Base-by-base conservation (phyloP, 176 grass and related monocot species). In the Tuctoria greenei region DNA sequence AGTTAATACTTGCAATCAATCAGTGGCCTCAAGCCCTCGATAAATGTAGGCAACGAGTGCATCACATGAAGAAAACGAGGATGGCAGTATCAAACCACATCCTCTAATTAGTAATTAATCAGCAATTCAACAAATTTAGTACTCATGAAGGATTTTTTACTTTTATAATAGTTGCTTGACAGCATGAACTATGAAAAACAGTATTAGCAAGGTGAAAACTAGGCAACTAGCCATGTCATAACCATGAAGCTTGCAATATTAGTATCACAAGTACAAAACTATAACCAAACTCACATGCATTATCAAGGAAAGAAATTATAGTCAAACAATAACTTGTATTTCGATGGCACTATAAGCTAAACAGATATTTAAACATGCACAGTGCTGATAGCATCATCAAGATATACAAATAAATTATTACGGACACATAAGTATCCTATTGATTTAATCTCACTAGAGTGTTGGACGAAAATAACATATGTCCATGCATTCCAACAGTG, bases 391-490 rank as follows among this genome's bases (percentile, higher is more conserved):
- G 27, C 13, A 15, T 61, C 27, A 34, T 31, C 12, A 61, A 61
- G 58, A 62, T 17, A 44, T 45, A 54, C 13, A 23, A 10, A 61
- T 1, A 44, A 25, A 44, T 20, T n/a, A 36, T 41, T 20, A 54
- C 5, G 20, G 20, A 21, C 4, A 42, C 27, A 56, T 18, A 69
- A 75, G 18, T 45, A 55, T 65, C 46, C 50, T 64, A 31, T 42
- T 77, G 73, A 23, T 66, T 76, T 18, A 66, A 58, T 26, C 18
- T 82, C 28, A 72, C 9, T 72, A 31, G 16, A 35, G 38, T 8
- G 1, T 45, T 67, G 50, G 52, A 79, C 58, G 20, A 4, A 79
- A 59, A 21, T 21, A 16, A 0, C 49, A 65, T 72, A 47, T 40
- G 59, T 38, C 23, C 41, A 74, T 50, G 50, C 23, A 61, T 74